Evolutionary conservation across 140 eudicot genomes (phyloP), one percentile per base, ranked within the genome.

Genomic region (Stevia rebaudiana): DNA sequence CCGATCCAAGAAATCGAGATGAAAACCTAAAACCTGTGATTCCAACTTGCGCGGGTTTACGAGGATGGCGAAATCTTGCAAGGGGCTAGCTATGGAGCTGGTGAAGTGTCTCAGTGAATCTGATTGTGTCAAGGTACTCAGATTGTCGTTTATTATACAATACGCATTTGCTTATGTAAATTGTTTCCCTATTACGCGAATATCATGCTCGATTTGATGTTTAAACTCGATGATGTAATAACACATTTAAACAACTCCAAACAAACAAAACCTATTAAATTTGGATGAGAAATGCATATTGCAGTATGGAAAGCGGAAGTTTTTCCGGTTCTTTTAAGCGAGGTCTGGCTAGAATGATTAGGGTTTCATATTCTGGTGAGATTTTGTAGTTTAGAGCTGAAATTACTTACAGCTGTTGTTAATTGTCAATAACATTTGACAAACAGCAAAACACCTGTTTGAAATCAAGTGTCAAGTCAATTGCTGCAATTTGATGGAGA

Each of bases 51-150:
- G 15, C 54, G 72, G 60, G 65, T 42, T 63, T 41, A 28, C 52
- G 43, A 43, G 18, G 44, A 89, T 89, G 97, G 77, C 95, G 69
- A 89, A 89, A 73, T 89, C 97, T 46, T 89, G 97, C 77, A 85
- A 85, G 62, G 97, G 97, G 33, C 76, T 89, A 11, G 91, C 95
- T 13, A 62, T 30, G 68, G 97, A 89, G 49, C 80, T 89, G 33
- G 94, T 86, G 65, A 89, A 89, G 78, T 86, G 95, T 65, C 89
- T 89, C 58, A 89, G 95, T 59, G 95, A 89, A 77, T 86, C 97
- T 5, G 94, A 89, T 48, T 89, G 97, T 33, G 81, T 89, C 25
- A 83, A 83, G 86, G 96, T 88, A 41, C 21, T 33, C 19, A 3
- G 23, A 11, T 53, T 4, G 4, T 28, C 33, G 4, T 1, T 28